phyloP scores from a whole-genome alignment of 148 eudicot genomes.

The Vaccinium vitisidaea region DNA sequence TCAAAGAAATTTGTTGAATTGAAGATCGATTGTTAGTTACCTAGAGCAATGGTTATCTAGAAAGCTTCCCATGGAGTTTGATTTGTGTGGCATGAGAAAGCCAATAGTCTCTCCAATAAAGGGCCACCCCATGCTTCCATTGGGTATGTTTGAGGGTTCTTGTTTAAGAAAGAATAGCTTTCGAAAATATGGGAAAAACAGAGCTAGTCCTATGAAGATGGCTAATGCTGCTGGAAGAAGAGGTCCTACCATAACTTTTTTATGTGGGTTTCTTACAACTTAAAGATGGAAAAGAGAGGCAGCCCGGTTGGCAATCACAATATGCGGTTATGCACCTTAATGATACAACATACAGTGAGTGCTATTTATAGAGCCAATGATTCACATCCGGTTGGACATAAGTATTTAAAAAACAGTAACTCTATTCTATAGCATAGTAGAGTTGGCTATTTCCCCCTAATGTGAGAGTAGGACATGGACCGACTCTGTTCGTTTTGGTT shows the following conservation, averaged over 20 bases:
- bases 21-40: conserved; percentile 18
- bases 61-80: conserved; percentile 48
- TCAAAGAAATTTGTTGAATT: neutral
- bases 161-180: conserved; percentile 5
- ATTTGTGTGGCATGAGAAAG: conserved; percentile 45
- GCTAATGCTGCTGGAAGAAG: neutral
- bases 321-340: neutral
- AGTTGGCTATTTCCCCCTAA: too few relatives aligned
- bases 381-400: too few relatives aligned
- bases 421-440: too few relatives aligned
- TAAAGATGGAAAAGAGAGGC: neutral
- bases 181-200: neutral
- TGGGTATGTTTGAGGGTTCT: conserved; percentile 24
- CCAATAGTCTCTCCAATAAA: conserved; percentile 48
- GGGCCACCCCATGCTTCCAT: conserved; percentile 56
- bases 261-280: neutral
- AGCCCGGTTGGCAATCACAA: neutral
- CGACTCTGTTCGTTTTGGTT: too few relatives aligned
- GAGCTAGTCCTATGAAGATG: conserved; percentile 27
- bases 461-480: too few relatives aligned
- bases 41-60: conserved; percentile 49
- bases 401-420: too few relatives aligned
- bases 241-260: conserved; percentile 1
- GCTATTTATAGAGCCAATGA: neutral
- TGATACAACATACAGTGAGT: neutral